A percentile compares a stretch with the other conserved stretches of the same genome.
Conservation (phyloP, 805 yeast genomes). For the Kodamaea fukazawae region DNA sequence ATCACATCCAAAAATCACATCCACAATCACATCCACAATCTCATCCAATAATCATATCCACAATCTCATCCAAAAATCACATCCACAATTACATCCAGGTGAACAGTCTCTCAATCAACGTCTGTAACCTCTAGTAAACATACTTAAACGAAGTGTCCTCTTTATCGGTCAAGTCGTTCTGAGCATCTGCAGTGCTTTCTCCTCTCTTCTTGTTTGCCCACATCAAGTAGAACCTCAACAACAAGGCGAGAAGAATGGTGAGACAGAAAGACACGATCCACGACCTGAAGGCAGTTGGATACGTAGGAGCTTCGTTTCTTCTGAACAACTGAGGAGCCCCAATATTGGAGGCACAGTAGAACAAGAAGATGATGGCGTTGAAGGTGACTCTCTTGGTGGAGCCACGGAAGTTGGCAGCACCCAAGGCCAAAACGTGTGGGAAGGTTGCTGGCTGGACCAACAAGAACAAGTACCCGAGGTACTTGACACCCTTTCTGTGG, state of each 20-base stretch:
- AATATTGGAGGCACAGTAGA: conserved; percentile 12
- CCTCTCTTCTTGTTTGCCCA: conserved; percentile 5
- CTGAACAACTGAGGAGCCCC: conserved; percentile 14
- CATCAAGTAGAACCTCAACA: conserved; percentile 7
- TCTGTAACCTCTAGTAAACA: conserved; percentile 1
- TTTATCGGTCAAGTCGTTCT: conserved; percentile 3
- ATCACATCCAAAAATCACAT: too few relatives aligned
- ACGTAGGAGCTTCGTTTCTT: conserved; percentile 8
- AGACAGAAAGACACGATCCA: conserved; percentile 11
- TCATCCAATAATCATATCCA: too few relatives aligned
- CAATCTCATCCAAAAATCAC: too few relatives aligned
- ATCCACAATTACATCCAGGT: too few relatives aligned
- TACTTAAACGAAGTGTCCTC: conserved; percentile 1
- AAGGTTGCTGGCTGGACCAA: conserved; percentile 11
- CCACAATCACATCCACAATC: too few relatives aligned
- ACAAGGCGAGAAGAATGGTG: conserved; percentile 9
- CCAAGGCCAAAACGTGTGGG: conserved; percentile 11
- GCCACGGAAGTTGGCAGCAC: conserved; percentile 10
- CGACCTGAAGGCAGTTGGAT: conserved; percentile 8
- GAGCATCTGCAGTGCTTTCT: too few relatives aligned
- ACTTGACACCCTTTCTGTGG: conserved; percentile 7
- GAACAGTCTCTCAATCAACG: too few relatives aligned
- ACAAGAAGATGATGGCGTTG: conserved; percentile 9
- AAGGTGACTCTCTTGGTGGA: conserved; percentile 9
- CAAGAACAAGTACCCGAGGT: conserved; percentile 11